Evolutionary conservation across 768 basidiomycete species (phyloP).

Genomic region (Dioszegia hungarica): DNA sequence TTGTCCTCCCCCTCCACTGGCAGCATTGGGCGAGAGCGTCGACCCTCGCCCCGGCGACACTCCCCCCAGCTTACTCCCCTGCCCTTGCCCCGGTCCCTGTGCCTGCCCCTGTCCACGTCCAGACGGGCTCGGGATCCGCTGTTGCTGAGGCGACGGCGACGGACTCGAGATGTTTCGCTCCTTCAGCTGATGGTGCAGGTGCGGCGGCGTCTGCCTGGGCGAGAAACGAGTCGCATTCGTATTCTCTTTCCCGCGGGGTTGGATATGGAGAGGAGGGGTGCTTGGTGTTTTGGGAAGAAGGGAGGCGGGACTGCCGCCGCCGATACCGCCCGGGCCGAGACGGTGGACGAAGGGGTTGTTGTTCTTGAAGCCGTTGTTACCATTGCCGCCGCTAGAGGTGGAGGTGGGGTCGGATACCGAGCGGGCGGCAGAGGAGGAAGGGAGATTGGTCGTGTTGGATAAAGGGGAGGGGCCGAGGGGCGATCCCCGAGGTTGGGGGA

Average conservation of each 20-base stretch:
- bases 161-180: not conserved
- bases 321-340: too few relatives aligned
- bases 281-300: not conserved
- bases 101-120: not conserved
- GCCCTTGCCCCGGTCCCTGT: too few relatives aligned
- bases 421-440: not conserved
- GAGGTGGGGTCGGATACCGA: not conserved
- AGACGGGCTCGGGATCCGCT: not conserved
- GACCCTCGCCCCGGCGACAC: not conserved
- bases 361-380: not conserved
- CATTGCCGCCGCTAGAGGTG: not conserved
- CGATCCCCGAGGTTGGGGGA: slow-evolving; percentile 22
- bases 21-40: not conserved
- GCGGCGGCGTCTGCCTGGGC: not conserved
- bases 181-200: not conserved
- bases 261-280: slow-evolving; percentile 1
- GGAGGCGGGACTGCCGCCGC: not conserved
- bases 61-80: not conserved
- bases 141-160: not conserved
- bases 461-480: not conserved
- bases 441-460: not conserved
- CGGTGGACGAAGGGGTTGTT: slow-evolving; percentile 3
- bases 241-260: slow-evolving; percentile 3
- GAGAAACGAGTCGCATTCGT: not conserved
- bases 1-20: too few relatives aligned